Evolutionary conservation across 768 basidiomycete species (phyloP).

Genomic region (Lactifluus pinguis): DNA sequence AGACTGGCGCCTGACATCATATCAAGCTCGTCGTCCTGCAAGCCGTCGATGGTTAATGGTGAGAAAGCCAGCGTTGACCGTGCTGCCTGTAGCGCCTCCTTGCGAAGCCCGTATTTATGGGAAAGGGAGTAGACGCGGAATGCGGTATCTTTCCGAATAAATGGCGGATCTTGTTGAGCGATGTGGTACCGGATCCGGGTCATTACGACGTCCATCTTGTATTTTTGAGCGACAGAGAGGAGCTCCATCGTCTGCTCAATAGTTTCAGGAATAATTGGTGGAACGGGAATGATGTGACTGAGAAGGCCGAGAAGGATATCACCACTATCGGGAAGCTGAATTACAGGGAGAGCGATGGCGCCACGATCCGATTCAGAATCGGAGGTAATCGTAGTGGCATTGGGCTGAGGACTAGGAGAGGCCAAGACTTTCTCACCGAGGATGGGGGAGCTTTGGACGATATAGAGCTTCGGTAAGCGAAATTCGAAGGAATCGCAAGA

Average conservation of each 20-base stretch:
- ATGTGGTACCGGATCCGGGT: background rate
- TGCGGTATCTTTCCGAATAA: background rate
- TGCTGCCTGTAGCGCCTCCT: conserved; percentile 1
- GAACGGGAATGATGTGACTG: background rate
- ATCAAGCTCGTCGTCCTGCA: too few relatives aligned
- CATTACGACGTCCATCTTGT: conserved; percentile 1
- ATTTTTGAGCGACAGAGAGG: background rate
- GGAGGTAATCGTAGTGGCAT: too few relatives aligned
- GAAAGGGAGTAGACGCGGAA: background rate
- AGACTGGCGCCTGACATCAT: too few relatives aligned
- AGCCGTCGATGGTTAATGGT: too few relatives aligned
- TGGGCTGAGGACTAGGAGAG: background rate
- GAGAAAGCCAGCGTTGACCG: background rate
- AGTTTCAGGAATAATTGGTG: background rate
- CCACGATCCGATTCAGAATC: too few relatives aligned
- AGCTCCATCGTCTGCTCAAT: background rate
- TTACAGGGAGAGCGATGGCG: background rate
- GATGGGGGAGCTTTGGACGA: conserved; percentile 35
- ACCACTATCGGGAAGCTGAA: background rate
- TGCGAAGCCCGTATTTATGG: background rate
- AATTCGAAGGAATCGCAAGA: conserved; percentile 36
- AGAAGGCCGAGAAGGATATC: background rate
- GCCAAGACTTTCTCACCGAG: conserved; percentile 24
- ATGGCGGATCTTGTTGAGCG: background rate
- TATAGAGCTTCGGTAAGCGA: conserved; percentile 35